Base-by-base conservation (phyloP, 345 rosid genomes). In the Rhizophora mangle region DNA sequence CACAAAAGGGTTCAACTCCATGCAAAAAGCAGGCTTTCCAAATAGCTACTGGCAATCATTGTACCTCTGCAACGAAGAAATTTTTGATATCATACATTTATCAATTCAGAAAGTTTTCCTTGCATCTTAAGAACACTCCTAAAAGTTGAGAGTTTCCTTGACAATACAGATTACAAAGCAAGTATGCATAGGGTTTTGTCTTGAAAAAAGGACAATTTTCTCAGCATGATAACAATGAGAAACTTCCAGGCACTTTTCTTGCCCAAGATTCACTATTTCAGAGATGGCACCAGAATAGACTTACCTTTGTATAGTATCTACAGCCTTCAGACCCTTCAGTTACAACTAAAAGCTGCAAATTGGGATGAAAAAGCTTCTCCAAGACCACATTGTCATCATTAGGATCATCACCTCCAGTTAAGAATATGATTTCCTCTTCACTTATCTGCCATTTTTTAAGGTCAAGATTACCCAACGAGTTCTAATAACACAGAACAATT, bases 311-410 rank as follows among this genome's bases (percentile, higher is more conserved):
- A 78, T 86, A 96, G 75, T 96, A 96, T 87, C 97, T 86, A 80
- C 97, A 92, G 52, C 99, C 99, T 8, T 81, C 78, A 47, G 96
- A 75, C 64, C 98, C 99, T 82, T 96, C 99, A 49, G 97, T 92
- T 19, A 96, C 91, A 30, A 96, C 55, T 79, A 96, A 85, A 79
- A 96, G 98, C 80, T 83, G 90, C 57, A 92, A 89, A 68, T 86
- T 75, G 24, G 95, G 91, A 82, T 89, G 96, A 70, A 80, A 85
- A 75, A 75, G 80, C 69, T 75, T 81, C 84, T 85, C 69, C 49
- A 82, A 63, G 80, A 85, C 91, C 1, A 78, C 82, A 21, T 81
- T 46, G 64, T 77, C 84, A 64, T 84, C 78, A 60, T 63, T 65
- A 5, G 67, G 77, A 74, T 82, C 73, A 24, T 64, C 68, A 19